A percentile compares a stretch with the other conserved stretches of the same genome.
These are phyloP conservation scores for Naganishia onofrii DNA, from an alignment of 768 basidiomycete species.

Conservation along the genomic window DNA sequence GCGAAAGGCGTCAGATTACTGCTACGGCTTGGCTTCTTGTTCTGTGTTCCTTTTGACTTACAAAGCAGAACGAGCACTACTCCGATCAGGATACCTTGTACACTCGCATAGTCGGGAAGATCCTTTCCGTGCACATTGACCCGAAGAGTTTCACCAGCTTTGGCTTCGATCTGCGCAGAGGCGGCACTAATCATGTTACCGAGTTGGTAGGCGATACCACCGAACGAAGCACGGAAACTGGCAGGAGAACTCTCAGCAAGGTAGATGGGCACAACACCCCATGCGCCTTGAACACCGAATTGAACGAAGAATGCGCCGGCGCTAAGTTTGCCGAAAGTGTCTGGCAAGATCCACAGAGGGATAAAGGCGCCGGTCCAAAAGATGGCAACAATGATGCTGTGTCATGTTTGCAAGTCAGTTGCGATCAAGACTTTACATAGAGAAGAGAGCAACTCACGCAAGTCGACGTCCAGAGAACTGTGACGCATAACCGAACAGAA, in stretches of 20 bases:
- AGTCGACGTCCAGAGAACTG: constrained; percentile 81
- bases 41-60: neutral
- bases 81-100: constrained; percentile 65
- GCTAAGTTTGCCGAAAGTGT: constrained; percentile 62
- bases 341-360: constrained; percentile 77
- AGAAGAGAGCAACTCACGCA: constrained; percentile 51
- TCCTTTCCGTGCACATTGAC: constrained; percentile 9
- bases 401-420: neutral
- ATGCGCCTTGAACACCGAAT: constrained; percentile 84
- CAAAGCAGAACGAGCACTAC: constrained; percentile 65
- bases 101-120: constrained; percentile 32
- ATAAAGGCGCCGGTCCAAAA: constrained; percentile 46
- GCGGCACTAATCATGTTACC: constrained; percentile 63
- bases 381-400: constrained; percentile 36
- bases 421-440: neutral
- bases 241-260: constrained; percentile 80
- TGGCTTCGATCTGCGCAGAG: constrained; percentile 75
- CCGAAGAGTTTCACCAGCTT: constrained; percentile 65
- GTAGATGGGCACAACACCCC: constrained; percentile 84
- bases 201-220: constrained; percentile 78
- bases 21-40: constrained; percentile 12
- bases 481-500: constrained; percentile 67
- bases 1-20: neutral
- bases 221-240: constrained; percentile 83
- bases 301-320: constrained; percentile 68